These are phyloP conservation scores for Conoideocrella luteorostrata DNA, from an alignment of 2,329 filamentous ascomycete genomes.

Conservation along the genomic window DNA sequence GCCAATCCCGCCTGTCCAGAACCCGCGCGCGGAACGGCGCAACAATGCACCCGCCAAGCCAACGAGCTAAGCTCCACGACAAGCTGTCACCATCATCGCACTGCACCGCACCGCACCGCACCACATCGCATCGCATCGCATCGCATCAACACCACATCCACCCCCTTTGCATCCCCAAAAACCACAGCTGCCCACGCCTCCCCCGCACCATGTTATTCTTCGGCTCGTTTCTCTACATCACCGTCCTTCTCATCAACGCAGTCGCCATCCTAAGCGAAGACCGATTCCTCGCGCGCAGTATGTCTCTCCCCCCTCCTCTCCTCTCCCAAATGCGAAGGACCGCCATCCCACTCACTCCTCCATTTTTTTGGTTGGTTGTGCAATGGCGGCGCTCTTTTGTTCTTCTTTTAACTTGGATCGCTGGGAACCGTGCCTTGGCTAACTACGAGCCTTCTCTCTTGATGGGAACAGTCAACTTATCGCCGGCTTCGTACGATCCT, in stretches of 20 bases:
- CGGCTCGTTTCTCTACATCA: constrained; percentile 67
- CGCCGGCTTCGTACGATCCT: constrained; percentile 60
- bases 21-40: constrained; percentile 23
- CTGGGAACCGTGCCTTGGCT: too few relatives aligned
- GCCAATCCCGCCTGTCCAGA: too few relatives aligned
- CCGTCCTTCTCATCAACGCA: constrained; percentile 85
- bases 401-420: too few relatives aligned
- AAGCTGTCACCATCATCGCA: background rate
- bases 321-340: too few relatives aligned
- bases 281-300: constrained; percentile 72
- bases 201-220: constrained; percentile 64
- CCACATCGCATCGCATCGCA: background rate
- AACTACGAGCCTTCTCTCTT: constrained; percentile 9
- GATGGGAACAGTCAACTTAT: constrained; percentile 62
- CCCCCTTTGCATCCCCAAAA: constrained; percentile 2
- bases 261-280: constrained; percentile 93
- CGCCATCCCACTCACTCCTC: too few relatives aligned
- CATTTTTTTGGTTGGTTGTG: too few relatives aligned
- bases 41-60: constrained; percentile 22
- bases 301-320: constrained; percentile 11
- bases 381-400: too few relatives aligned
- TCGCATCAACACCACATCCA: background rate
- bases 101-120: constrained; percentile 1
- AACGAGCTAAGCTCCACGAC: constrained; percentile 1
- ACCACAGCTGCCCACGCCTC: background rate